These are phyloP conservation scores for Globisporangium iwayamae DNA, from an alignment of 352 stramenopile genomes.

Conservation along the genomic window DNA sequence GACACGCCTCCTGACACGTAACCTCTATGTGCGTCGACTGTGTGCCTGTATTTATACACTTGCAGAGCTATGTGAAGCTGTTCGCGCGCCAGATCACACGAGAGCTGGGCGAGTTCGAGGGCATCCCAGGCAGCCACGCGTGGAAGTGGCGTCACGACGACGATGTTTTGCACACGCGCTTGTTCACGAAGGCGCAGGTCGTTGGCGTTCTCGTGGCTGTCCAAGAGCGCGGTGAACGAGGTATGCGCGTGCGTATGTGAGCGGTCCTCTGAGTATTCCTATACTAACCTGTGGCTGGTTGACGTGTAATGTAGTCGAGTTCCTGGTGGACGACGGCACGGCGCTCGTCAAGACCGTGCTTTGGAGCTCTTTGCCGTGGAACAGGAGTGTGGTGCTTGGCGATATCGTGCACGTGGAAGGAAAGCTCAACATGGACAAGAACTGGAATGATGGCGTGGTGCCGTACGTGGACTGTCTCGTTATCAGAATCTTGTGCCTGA, in stretches of 20 bases:
- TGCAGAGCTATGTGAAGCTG: slow-evolving; percentile 66
- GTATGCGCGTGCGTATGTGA: slow-evolving; percentile 21
- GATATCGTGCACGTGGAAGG: slow-evolving; percentile 73
- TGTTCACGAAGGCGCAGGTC: slow-evolving; percentile 73
- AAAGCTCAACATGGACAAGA: slow-evolving; percentile 66
- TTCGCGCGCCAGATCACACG: slow-evolving; percentile 40
- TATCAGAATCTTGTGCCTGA: not conserved
- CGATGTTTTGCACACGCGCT: slow-evolving; percentile 20
- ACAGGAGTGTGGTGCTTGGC: slow-evolving; percentile 30
- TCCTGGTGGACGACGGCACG: slow-evolving; percentile 71
- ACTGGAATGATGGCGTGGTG: slow-evolving; percentile 23
- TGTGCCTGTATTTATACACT: not conserved
- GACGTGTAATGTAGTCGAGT: slow-evolving; percentile 42
- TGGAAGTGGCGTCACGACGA: slow-evolving; percentile 30
- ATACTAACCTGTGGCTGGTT: not conserved
- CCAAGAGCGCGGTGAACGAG: slow-evolving; percentile 44
- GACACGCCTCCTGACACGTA: not conserved
- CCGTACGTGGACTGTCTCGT: slow-evolving; percentile 11
- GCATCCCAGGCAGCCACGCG: slow-evolving; percentile 51
- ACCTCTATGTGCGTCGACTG: not conserved
- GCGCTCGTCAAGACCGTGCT: slow-evolving; percentile 53
- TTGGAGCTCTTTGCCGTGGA: slow-evolving; percentile 29
- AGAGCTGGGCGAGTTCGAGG: slow-evolving; percentile 42
- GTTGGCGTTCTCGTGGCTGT: slow-evolving; percentile 58
- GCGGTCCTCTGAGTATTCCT: not conserved